Base-by-base conservation (phyloP, 441 rosid genomes). In the Daphne laureola region DNA sequence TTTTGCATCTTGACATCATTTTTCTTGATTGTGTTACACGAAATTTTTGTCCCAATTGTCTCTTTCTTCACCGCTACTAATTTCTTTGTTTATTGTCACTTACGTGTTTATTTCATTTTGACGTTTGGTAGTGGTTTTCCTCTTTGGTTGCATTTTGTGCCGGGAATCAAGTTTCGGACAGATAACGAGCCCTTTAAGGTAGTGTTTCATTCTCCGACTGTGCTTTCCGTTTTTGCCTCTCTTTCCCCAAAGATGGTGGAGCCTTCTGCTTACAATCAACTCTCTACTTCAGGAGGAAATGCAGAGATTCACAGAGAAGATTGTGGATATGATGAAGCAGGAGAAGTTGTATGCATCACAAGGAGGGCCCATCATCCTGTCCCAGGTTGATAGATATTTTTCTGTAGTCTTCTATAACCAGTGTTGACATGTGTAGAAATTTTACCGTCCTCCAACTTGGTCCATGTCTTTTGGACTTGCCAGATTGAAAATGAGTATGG, bases 401-500 rank as follows among this genome's bases (percentile, higher is more conserved):
- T 31, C 4, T 31, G 1, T 9, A 31, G 11, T 31, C 4, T 5
- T 4, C 11, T 9, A 9, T 31, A 31, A 31, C 38, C 38, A 31
- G 11, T 31, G 9, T 31, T 31, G 38, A 31, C 38, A 31, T 31
- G 0, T 31, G 11, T 31, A 31, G 38, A 31, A 9, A 6, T 31
- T 31, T 31, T 31, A 7, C 38, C 4, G 11, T 31, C 7, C 38
- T 31, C 0, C 7, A 31, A 31, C 38, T 31, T 4, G 38, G 38
- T 31, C 38, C 38, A 31, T 31, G 38, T 31, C 11, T 31, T 5
- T 9, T 31, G 38, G 38, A 31, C 38, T 31, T 31, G 38, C 25
- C 72, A 84, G 93, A 84, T 84, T 61, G 93, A 84, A 75, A 84
- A 84, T 73, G 93, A 82, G 64, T 84, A 84, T 14, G 93, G 89